Base-by-base conservation (phyloP, 495 filamentous ascomycete genomes). In the Podospora didyma region DNA sequence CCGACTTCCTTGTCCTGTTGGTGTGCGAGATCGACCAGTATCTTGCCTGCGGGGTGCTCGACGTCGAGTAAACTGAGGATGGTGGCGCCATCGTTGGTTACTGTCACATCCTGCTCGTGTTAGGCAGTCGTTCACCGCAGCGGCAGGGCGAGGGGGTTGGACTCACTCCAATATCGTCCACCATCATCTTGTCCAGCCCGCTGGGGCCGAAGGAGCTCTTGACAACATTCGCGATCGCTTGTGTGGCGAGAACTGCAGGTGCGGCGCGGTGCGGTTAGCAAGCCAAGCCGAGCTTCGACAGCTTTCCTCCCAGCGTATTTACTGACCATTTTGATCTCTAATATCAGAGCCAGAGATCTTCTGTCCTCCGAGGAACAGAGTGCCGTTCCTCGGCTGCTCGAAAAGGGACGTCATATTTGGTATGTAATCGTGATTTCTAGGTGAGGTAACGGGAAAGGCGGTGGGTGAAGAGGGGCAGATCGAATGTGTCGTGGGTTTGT, bases 121-220 rank as follows among this genome's bases (percentile, higher is more conserved):
- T 49, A 56, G 34, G 47, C 16, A n/a, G 6, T 24, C 19, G 49
- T 44, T 41, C 45, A 62, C 49, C 45, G 44, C 28, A 35, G 62
- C 49, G 46, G 44, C 28, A 35, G 53, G 34, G 22, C 10, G 22
- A 11, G 22, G 24, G 45, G 55, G 49, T 53, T 59, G 50, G 53
- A 65, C 86, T 60, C 82, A 92, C 89, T 65, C 94, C 94, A 71
- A 97, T 97, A 68, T 99, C 94, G 73, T 99, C 94, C 68, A 99
- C 95, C 95, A 99, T 97, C 95, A 99, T 97, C 83, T 99, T 99
- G 69, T 99, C 94, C 62, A 99, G 78, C 34, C 94, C 94, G 57
- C 90, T 96, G 56, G 94, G 94, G 41, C 94, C 94, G 71, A 97
- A 99, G 14, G 94, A 99, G 75, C 88, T 96, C 77, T 96, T 97